phyloP scores from a whole-genome alignment of 495 filamentous ascomycete genomes.

The Daldinia loculata region DNA sequence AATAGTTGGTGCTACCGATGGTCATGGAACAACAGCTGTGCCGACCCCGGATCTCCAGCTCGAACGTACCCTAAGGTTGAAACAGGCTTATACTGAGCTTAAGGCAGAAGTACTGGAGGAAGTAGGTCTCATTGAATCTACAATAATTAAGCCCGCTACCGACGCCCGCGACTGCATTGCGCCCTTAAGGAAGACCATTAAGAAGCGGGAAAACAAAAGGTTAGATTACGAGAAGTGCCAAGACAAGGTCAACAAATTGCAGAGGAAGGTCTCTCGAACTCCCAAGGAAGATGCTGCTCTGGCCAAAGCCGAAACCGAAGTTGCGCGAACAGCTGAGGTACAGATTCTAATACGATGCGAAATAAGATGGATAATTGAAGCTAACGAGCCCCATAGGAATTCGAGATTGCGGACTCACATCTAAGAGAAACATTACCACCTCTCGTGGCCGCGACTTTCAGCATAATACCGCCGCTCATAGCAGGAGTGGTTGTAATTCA shows the following conservation, averaged over 20 bases:
- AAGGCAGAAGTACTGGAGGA: slow-evolving; percentile 79
- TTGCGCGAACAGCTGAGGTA: slow-evolving; percentile 73
- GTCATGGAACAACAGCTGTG: slow-evolving; percentile 60
- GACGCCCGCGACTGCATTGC: slow-evolving; percentile 75
- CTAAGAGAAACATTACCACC: slow-evolving; percentile 78
- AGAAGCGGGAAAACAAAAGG: slow-evolving; percentile 89
- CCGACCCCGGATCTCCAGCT: slow-evolving; percentile 72
- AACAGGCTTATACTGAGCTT: slow-evolving; percentile 75
- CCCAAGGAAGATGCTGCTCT: slow-evolving; percentile 81
- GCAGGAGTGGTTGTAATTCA: slow-evolving; percentile 80
- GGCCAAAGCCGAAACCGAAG: slow-evolving; percentile 80
- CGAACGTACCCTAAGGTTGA: slow-evolving; percentile 71
- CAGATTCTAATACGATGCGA: slow-evolving; percentile 9
- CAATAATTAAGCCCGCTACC: slow-evolving; percentile 75
- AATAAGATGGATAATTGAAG: not conserved
- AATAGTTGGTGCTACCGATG: slow-evolving; percentile 69
- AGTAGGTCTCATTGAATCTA: slow-evolving; percentile 73
- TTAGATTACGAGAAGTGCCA: slow-evolving; percentile 87
- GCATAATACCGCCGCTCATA: slow-evolving; percentile 80
- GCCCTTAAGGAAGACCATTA: slow-evolving; percentile 88
- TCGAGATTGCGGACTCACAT: slow-evolving; percentile 82
- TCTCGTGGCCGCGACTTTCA: slow-evolving; percentile 76
- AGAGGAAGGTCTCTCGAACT: slow-evolving; percentile 74
- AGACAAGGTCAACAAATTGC: slow-evolving; percentile 72
- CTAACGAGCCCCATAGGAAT: slow-evolving; percentile 65